These are phyloP conservation scores for Spinellus fusiger DNA, from an alignment of 192 early-diverging fungal genomes.

Conservation along the genomic window DNA sequence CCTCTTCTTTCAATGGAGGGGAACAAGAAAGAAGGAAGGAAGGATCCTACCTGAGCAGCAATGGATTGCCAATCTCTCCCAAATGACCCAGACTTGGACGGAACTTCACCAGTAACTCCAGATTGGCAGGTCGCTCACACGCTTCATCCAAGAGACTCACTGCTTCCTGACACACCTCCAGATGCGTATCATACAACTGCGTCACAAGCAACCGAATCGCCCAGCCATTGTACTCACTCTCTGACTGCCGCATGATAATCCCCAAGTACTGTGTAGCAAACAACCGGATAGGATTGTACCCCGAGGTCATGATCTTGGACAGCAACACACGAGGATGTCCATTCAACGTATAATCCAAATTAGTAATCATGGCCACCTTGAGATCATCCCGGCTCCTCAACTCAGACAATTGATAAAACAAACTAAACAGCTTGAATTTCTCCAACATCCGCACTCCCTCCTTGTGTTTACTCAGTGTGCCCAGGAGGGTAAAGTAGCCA, in stretches of 20 bases:
- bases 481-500: conserved; percentile 77
- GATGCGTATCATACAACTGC: conserved; percentile 70
- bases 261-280: conserved; percentile 71
- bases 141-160: conserved; percentile 62
- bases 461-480: conserved; percentile 50
- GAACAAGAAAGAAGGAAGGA: conserved; percentile 1
- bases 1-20: background rate
- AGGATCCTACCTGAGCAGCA: conserved; percentile 51
- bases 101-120: conserved; percentile 65
- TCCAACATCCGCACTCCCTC: conserved; percentile 66
- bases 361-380: conserved; percentile 62
- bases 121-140: conserved; percentile 54
- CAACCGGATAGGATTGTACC: conserved; percentile 72
- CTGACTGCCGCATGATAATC: conserved; percentile 49
- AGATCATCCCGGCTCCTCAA: conserved; percentile 74
- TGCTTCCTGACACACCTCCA: conserved; percentile 67
- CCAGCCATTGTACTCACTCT: conserved; percentile 65
- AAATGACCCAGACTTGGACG: conserved; percentile 71
- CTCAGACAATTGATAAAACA: conserved; percentile 75
- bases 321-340: conserved; percentile 75
- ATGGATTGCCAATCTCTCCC: conserved; percentile 59
- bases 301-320: conserved; percentile 80
- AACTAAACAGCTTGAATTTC: conserved; percentile 72
- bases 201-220: conserved; percentile 62
- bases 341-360: conserved; percentile 72